A percentile compares a stretch with the other conserved stretches of the same genome.
phyloP scores from a whole-genome alignment of 2,329 filamentous ascomycete species.

The Sporothrix phasma region DNA sequence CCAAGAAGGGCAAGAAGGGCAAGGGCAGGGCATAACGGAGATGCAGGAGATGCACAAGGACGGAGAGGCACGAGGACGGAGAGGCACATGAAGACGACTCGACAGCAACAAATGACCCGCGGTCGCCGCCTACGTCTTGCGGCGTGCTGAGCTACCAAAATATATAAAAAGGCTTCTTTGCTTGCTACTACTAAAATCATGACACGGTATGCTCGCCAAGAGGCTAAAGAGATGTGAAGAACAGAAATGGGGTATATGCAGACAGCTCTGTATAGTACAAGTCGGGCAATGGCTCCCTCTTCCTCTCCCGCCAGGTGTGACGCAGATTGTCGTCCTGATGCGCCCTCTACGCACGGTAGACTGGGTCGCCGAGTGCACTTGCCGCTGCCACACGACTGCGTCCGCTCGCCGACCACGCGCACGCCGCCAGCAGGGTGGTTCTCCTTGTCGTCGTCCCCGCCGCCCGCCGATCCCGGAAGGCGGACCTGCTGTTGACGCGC shows the following conservation, averaged over 20 bases:
- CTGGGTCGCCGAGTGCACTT: constrained; percentile 30
- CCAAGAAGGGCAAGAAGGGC: constrained; percentile 22
- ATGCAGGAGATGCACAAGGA: too few relatives aligned
- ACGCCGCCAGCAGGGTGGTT: constrained; percentile 28
- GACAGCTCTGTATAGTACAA: background rate
- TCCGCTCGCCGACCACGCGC: constrained; percentile 39
- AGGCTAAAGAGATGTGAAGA: background rate
- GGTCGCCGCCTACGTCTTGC: background rate
- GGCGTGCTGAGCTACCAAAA: background rate
- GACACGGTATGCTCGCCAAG: background rate
- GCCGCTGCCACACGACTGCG: constrained; percentile 41
- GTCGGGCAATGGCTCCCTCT: background rate
- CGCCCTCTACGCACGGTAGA: background rate
- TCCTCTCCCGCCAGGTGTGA: background rate
- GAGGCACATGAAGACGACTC: too few relatives aligned
- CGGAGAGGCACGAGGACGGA: background rate
- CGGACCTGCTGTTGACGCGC: constrained; percentile 43
- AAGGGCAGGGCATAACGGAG: constrained; percentile 20
- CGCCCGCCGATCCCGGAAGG: constrained; percentile 32
- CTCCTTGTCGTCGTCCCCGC: constrained; percentile 32
- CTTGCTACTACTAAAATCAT: background rate
- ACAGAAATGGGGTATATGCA: constrained; percentile 11
- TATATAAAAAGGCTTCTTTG: background rate
- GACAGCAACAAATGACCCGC: background rate
- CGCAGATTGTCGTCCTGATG: too few relatives aligned